Percentiles rank a stretch among this genome's conserved stretches.
Conservation (phyloP, 305 asterid genomes). For the Solanum hybrid region DNA sequence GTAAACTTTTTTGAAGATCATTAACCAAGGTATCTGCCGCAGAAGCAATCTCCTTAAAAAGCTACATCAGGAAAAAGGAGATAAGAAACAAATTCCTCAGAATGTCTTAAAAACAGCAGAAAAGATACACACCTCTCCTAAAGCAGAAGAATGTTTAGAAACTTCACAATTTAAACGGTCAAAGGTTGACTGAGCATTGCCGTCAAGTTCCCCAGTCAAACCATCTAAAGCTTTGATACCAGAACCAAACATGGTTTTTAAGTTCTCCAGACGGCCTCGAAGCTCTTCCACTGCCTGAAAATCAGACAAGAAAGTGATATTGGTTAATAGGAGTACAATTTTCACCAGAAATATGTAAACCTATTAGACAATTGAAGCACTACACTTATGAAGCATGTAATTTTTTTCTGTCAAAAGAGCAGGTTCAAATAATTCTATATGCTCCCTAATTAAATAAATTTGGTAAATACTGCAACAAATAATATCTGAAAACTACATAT, state of each 20-base stretch:
- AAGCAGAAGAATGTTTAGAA: conserved; percentile 70
- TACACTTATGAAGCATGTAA: background rate
- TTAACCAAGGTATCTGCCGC: conserved; percentile 77
- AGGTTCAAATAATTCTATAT: background rate
- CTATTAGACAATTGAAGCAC: background rate
- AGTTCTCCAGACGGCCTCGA: conserved; percentile 46
- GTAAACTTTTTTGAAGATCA: conserved; percentile 83
- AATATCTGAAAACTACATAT: background rate
- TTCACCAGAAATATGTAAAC: background rate
- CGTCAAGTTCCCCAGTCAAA: conserved; percentile 74
- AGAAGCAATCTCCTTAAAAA: conserved; percentile 62
- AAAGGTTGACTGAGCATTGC: conserved; percentile 64
- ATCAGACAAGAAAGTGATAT: conserved; percentile 5
- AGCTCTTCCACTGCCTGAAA: conserved; percentile 90
- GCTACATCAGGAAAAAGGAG: conserved; percentile 42
- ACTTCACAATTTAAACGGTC: conserved; percentile 71
- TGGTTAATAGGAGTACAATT: background rate
- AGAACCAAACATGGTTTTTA: conserved; percentile 72
- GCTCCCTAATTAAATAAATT: background rate
- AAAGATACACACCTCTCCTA: conserved; percentile 59
- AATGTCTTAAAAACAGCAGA: conserved; percentile 8
- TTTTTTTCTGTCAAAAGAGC: background rate
- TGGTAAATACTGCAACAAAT: background rate
- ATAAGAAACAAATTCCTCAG: background rate
- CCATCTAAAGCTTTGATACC: conserved; percentile 77